Percentiles rank a stretch among this genome's conserved stretches.
phyloP scores from a whole-genome alignment of 2,329 filamentous ascomycete genomes.

The Simplicillium sp. region DNA sequence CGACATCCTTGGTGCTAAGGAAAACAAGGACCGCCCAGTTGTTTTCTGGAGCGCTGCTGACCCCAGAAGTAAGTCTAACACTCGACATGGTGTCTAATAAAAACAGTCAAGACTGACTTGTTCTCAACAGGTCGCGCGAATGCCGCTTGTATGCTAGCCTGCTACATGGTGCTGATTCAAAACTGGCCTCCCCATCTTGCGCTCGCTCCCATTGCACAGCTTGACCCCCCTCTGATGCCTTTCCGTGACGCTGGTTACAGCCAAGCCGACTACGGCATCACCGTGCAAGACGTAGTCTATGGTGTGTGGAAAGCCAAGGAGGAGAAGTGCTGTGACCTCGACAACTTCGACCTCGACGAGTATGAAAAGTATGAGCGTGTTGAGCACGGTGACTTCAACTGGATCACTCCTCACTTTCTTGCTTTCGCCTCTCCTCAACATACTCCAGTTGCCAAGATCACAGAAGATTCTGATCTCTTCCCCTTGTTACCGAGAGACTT shows the following conservation, averaged over 20 bases:
- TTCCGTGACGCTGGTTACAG: constrained; percentile 98
- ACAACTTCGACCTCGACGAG: constrained; percentile 93
- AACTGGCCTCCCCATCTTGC: constrained; percentile 95
- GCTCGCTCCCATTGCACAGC: constrained; percentile 88
- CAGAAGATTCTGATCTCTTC: constrained; percentile 64
- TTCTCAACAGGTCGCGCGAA: constrained; percentile 69
- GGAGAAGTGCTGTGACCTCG: constrained; percentile 79
- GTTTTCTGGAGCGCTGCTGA: constrained; percentile 96
- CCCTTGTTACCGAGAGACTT: constrained; percentile 65
- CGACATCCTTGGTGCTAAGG: constrained; percentile 83
- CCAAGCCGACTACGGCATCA: constrained; percentile 92
- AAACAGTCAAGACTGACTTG: neutral
- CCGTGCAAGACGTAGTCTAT: constrained; percentile 94
- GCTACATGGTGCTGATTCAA: constrained; percentile 98
- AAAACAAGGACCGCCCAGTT: constrained; percentile 81
- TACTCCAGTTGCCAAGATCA: constrained; percentile 62
- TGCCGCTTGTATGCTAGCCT: constrained; percentile 87
- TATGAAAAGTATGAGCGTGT: constrained; percentile 94
- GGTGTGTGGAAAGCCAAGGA: constrained; percentile 99
- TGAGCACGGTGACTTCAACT: constrained; percentile 99
- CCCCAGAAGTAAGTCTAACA: constrained; percentile 65
- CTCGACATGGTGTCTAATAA: neutral
- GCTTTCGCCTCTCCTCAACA: constrained; percentile 94
- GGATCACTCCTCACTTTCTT: constrained; percentile 90
- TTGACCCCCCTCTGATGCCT: constrained; percentile 95